Base-by-base conservation (phyloP, 257 asterid species). In the Phtheirospermum japonicum region DNA sequence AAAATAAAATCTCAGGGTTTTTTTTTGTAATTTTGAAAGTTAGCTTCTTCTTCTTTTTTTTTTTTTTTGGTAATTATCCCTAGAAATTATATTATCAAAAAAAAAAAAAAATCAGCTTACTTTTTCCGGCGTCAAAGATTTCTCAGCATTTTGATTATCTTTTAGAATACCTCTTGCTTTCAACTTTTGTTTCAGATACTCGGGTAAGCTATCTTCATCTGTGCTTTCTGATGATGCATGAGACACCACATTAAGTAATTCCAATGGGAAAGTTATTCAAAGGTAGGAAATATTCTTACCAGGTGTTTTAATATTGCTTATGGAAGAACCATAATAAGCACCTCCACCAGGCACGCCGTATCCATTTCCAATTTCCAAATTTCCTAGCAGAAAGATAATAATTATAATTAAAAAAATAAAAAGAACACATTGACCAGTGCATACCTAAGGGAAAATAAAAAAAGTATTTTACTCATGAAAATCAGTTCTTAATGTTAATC, bases 331-430 rank as follows among this genome's bases (percentile, higher is more conserved):
- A 70, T 77, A 72, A 79, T 85, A 87, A 76, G 96, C 96, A 75
- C 91, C 94, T 34, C 99, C 97, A 48, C 99, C 96, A 11, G 99
- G 99, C 74, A 93, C 99, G n/a, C 99, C 99, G 67, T 93, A 93
- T 42, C 99, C 99, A 76, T 93, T 93, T 71, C 97, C 97, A 48
- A 93, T 92, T 74, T 92, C 99, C 66, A 78, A 63, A 75, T 92
- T 85, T 42, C 94, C 97, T 92, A 57, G 61, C 51, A 72, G 71
- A 37, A 45, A 33, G 28, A 34, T 3, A 40, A 46, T 11, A 53
- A 45, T 4, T 20, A 66, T 62, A 64, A 57, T 40, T 12, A n/a
- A n/a, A n/a, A n/a, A n/a, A n/a, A n/a, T 23, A 23, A 23, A 23
- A 1, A 23, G 3, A 23, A 23, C n/a, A n/a, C n/a, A n/a, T n/a